Evolutionary conservation across 495 filamentous ascomycete species (phyloP).

Genomic region (Lophiostoma macrostomum): DNA sequence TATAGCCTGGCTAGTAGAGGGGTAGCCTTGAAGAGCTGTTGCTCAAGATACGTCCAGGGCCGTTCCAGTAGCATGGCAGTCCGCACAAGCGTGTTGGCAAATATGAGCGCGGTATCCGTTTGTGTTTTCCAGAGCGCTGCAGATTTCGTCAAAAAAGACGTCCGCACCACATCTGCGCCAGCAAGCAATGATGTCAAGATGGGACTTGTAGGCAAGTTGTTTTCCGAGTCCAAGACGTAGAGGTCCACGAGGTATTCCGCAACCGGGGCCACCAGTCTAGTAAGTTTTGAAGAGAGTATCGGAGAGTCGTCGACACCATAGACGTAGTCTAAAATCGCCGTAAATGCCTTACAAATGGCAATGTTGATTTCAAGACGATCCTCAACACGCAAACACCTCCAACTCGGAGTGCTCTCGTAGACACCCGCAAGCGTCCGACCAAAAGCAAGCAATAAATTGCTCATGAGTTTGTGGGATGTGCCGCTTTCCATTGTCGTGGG

Average conservation of each 20-base stretch:
- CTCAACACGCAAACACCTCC: constrained; percentile 69
- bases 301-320: constrained; percentile 66
- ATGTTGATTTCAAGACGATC: constrained; percentile 62
- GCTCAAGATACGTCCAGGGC: constrained; percentile 63
- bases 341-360: constrained; percentile 63
- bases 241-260: constrained; percentile 72
- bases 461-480: constrained; percentile 72
- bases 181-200: constrained; percentile 63
- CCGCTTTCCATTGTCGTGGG: constrained; percentile 61
- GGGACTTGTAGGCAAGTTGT: constrained; percentile 71
- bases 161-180: constrained; percentile 60
- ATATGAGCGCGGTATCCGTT: constrained; percentile 59
- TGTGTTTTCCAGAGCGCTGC: constrained; percentile 58
- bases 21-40: constrained; percentile 72
- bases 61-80: constrained; percentile 62
- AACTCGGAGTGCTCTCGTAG: constrained; percentile 74
- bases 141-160: constrained; percentile 59
- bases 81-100: constrained; percentile 66
- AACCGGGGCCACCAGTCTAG: constrained; percentile 62
- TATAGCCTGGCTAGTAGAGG: constrained; percentile 75
- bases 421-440: constrained; percentile 72
- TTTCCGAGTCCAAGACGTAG: constrained; percentile 66
- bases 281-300: constrained; percentile 55
- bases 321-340: constrained; percentile 64
- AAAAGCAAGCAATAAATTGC: constrained; percentile 67